Evolutionary conservation across 2,329 filamentous ascomycete species (phyloP).

Genomic region (Chalaropsis thielavioides): DNA sequence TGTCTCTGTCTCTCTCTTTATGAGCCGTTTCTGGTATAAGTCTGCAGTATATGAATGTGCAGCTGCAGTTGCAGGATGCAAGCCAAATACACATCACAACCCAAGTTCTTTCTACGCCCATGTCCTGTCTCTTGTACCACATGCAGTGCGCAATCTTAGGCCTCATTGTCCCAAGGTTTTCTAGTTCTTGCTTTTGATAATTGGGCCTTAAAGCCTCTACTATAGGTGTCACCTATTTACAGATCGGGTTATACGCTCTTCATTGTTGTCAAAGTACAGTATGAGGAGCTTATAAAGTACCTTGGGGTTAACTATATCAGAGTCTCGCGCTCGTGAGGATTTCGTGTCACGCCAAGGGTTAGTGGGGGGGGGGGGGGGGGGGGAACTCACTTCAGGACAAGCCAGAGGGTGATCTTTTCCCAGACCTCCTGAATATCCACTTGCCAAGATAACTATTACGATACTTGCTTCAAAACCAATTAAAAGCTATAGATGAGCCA

Average conservation of each 20-base stretch:
- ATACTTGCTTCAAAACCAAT: too few relatives aligned
- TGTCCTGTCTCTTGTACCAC: neutral
- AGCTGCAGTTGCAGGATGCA: neutral
- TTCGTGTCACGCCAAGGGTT: neutral
- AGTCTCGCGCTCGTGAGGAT: neutral
- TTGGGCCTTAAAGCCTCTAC: neutral
- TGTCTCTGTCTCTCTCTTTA: neutral
- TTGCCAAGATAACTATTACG: neutral
- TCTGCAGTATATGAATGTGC: neutral
- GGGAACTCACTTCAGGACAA: neutral
- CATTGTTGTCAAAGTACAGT: too few relatives aligned
- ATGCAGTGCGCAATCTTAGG: neutral
- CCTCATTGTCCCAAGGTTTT: neutral
- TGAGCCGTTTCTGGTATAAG: neutral
- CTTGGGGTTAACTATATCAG: neutral
- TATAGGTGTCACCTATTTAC: too few relatives aligned
- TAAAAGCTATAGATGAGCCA: neutral
- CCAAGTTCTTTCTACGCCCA: neutral
- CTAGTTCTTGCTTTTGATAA: neutral
- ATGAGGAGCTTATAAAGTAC: too few relatives aligned
- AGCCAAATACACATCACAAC: neutral
- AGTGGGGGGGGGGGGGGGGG: neutral
- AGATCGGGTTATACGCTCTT: too few relatives aligned
- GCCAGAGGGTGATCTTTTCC: neutral
- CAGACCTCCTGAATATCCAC: neutral